Evolutionary conservation across 805 yeast species (phyloP), one percentile per base, ranked within the genome.

Genomic region (Crinitomyces ghanaensis): DNA sequence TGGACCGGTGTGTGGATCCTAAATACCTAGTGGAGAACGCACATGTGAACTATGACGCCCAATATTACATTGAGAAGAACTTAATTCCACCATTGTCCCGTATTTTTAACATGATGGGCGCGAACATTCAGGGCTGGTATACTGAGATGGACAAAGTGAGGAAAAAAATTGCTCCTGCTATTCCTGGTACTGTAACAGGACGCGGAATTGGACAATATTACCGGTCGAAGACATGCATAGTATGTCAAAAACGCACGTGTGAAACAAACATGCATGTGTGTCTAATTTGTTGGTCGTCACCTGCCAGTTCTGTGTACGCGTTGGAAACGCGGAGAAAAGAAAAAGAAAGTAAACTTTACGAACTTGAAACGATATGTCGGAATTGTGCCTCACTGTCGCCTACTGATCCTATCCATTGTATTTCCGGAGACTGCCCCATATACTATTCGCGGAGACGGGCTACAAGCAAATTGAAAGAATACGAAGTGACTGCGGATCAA

Each of bases 11-110:
- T 35, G 65, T 82, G 2, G 61, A 91, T 0, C 96, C 97, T 0
- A 77, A 70, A 34, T 85, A 76, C 21, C 72, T 77, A 39, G 50
- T 86, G n/a, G 46, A 56, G 1, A 39, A 62, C 35, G 32, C 66
- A 51, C 16, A 35, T 16, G 46, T 40, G 4, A 67, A 63, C 30
- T 52, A 91, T 13, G 98, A 91, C 48, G 66, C 77, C 14, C 84
- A 81, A 25, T 91, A 91, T 50, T 91, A 91, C 54, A 84, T 91
- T 30, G 69, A 70, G 2, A 78, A 82, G 48, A 83, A 83, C 2
- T 55, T 91, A 30, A 72, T 88, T 6, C 97, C 98, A 2, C 97
- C 98, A 0, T 57, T 91, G 35, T 93, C 83, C 41, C 60, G 98
- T 38, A 60, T 88, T 2, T 81, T 91, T 54, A 79, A 74, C 45